These are phyloP conservation scores for Pseudocercospora crystallina DNA, from an alignment of 2,329 filamentous ascomycete genomes.

Conservation along the genomic window DNA sequence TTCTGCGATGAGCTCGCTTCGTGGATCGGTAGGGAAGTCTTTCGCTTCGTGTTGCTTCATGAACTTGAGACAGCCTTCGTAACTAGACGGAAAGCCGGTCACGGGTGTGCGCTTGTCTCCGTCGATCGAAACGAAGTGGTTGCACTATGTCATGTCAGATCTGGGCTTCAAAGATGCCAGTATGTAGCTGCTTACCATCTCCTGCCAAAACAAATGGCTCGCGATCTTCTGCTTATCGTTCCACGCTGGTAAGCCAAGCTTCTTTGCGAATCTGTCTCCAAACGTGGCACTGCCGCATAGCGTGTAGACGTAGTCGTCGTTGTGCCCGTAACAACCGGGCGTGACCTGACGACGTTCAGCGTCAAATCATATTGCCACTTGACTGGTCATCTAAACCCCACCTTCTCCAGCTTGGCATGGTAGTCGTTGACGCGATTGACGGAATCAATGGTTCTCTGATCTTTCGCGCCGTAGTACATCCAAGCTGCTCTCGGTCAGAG, in stretches of 20 bases:
- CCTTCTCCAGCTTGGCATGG: slow-evolving; percentile 4
- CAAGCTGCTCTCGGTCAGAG: neutral
- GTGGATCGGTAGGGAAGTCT: neutral
- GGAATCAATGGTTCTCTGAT: neutral
- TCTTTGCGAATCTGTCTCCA: slow-evolving; percentile 2
- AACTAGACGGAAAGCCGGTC: slow-evolving; percentile 3
- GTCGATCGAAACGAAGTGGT: neutral
- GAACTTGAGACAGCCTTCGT: neutral
- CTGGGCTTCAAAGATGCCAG: neutral
- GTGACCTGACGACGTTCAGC: neutral
- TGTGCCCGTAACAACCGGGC: slow-evolving; percentile 5
- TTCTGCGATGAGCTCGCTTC: slow-evolving; percentile 4
- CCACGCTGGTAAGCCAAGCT: neutral
- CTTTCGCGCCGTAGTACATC: neutral
- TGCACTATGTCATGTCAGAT: neutral
- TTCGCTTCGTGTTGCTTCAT: neutral
- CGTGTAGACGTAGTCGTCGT: slow-evolving; percentile 8
- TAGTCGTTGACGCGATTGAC: slow-evolving; percentile 5
- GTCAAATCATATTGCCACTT: neutral
- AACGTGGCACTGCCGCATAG: neutral
- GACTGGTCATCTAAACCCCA: neutral
- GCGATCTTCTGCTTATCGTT: slow-evolving; percentile 3
- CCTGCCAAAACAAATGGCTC: neutral
- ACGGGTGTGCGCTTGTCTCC: neutral
- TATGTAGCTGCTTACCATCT: neutral